Base-by-base conservation (phyloP, 371 early-diverging fungal genomes). In the Haplosporangium sp. region DNA sequence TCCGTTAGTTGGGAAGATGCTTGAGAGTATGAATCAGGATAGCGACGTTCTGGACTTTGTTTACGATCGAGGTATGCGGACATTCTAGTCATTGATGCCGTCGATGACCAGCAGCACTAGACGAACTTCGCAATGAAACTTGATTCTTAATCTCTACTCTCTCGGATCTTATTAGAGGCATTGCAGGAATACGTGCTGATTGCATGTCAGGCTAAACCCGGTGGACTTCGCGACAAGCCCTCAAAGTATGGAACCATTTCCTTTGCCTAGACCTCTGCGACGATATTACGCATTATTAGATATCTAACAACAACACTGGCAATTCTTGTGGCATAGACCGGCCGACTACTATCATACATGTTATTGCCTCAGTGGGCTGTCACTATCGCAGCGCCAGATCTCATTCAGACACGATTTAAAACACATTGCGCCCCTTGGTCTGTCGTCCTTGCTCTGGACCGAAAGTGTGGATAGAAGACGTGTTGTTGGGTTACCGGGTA, bases 341-440 rank as follows among this genome's bases (percentile, higher is more conserved):
- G 87, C 92, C 0, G 99, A 99, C 75, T 91, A 87, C 60, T 99
- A 99, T 83, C 99, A 99, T 77, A 96, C 98, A 18, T 95, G 96
- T 67, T 99, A 99, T 75, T 90, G 93, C 56, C 85, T 99, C 42
- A 88, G 90, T 51, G 99, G 99, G 0, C 82, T 99, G 6, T 95
- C 98, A 1, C 81, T 82, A 2, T 79, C 87, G 1, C 91, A 91
- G 55, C 85, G 89, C 50, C 66, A 80, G 6, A 63, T 87, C 5
- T 64, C 67, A n/a, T 45, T 83, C 64, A 55, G 82, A 81, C 68
- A 64, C 45, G 80, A 80, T 42, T n/a, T 83, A 29, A 70, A 67
- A 41, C 71, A 74, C 11, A 42, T 74, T 18, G 67, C 77, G 0
- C 55, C 62, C 5, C 80, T 65, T 48, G 82, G 75, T 59, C 82